Evolutionary conservation across 2,329 filamentous ascomycete species (phyloP), one percentile per base, ranked within the genome.

Genomic region (Sclerotinia subarctica): DNA sequence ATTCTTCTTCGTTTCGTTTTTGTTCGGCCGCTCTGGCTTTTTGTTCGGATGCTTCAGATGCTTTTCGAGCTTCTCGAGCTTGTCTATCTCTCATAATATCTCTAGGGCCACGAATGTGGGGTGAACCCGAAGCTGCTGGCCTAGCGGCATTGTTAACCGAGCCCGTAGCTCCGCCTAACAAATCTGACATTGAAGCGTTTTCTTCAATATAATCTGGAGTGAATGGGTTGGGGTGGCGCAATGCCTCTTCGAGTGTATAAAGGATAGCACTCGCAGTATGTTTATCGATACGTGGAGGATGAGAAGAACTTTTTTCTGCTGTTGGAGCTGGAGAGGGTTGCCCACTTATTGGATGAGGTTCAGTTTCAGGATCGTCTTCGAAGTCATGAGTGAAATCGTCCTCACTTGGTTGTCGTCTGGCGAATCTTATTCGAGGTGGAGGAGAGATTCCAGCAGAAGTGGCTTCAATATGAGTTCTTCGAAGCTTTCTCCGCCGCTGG

Each of bases 21-120:
- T 62, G 59, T 68, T 85, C 82, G 70, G 86, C 86, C 1, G 83
- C 84, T 70, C 86, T 82, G 49, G 42, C 73, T 72, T 77, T 79
- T 73, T 80, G 80, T 75, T 80, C 74, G 69, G 78, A 79, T 70
- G 85, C 84, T 71, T 83, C 82, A 68, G 74, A 73, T 86, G 84
- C 73, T 85, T 82, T 78, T 87, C 89, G 83, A 35, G 90, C 87
- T 78, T 96, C 92, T 70, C 94, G 86, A 72, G 91, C 91, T 67
- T 86, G 85, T 68, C 94, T 89, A 77, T 94, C 89, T 79, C 92
- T 88, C 94, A 97, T 96, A 75, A 98, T 94, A 81, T 94, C 91
- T 72, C 91, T 88, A 21, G 94, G 94, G 47, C 93, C 94, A 73
- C 90, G 87, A 70, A 97, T 91, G 35, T 90, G 83, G 21, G 76